Evolutionary conservation across 441 rosid species (phyloP), one percentile per base, ranked within the genome.

Genomic region (Jatropha multifida): DNA sequence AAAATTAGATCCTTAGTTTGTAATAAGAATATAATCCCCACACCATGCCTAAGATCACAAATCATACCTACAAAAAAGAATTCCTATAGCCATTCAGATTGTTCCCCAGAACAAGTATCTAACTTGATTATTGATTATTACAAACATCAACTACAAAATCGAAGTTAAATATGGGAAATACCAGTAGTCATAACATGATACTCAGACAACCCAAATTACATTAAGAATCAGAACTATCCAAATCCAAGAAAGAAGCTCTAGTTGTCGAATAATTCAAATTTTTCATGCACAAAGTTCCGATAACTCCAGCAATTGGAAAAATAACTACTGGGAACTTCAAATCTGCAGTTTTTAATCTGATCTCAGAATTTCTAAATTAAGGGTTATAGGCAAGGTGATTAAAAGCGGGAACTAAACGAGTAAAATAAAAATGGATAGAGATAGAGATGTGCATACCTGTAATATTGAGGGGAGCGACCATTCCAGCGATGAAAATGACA

Each of bases 381-480:
- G 42, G 13, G 20, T 20, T 27, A 11, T 61, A 27, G 26, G 40
- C 17, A n/a, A n/a, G 18, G 15, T 12, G 42, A 27, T 5, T 23
- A n/a, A 6, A 54, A 75, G 51, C 6, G 61, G 38, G 76, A 15
- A 17, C 4, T 10, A 41, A 32, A 44, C 26, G 52, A 41, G 11
- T 3, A 32, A 32, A 32, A 32, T 32, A 32, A 32, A 32, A 32
- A 32, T 32, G 32, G 32, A 32, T 32, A 32, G 32, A 15, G 58
- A 48, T 62, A 17, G 23, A 42, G 37, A 7, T 54, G 40, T 6
- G 37, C 66, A 32, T 77, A 90, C 97, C 94, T 44, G 90, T 78
- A 78, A 92, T 77, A 61, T 95, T 87, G 68, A 92, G 32, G 32
- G 2, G 97, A 74, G 74, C 83, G 65, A 90, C 54, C 82, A 90